Base-by-base conservation (phyloP, 192 early-diverging fungal species). In the Glomus cerebriforme region DNA sequence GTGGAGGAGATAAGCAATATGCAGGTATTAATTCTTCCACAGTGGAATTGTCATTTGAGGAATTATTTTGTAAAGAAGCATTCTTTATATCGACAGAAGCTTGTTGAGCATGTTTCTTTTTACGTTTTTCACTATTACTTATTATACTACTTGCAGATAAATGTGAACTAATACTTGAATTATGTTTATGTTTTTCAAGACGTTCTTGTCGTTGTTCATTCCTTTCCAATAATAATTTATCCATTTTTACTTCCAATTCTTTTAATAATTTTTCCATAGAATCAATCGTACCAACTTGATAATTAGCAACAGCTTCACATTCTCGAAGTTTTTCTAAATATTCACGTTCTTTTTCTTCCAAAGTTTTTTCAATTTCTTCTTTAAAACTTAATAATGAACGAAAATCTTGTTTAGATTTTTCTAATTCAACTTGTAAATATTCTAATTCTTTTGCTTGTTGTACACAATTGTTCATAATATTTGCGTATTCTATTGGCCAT, bases 241-340 rank as follows among this genome's bases (percentile, higher is more conserved):
- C 77, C 77, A 78, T 78, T 35, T 78, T 78, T 22, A 24, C 47
- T 58, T 69, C 77, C 10, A 68, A 31, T 45, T 69, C 77, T 49
- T 31, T 78, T 37, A 78, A 69, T 37, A 78, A 39, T 34, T 3
- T 59, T 69, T 78, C 77, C 77, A 78, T 78, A 0, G 65, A 68
- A 69, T 78, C 34, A 37, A 78, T 78, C 66, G 67, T 78, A 6
- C 45, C 54, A 31, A 64, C 19, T 78, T 78, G 77, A 24, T 43
- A 39, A 29, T 6, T 37, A 8, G 66, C 54, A n/a, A 68, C 47
- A 9, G 77, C 77, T 24, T 78, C 77, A 59, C 43, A 67, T 59
- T 78, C 19, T 59, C 66, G 29, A 69, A 78, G 67, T 59, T 31
- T 22, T 60, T 78, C 66, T 13, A 54, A 45, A 54, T 78, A 78